Base-by-base conservation (phyloP, 306 rosid genomes). In the Prunus mongolica region DNA sequence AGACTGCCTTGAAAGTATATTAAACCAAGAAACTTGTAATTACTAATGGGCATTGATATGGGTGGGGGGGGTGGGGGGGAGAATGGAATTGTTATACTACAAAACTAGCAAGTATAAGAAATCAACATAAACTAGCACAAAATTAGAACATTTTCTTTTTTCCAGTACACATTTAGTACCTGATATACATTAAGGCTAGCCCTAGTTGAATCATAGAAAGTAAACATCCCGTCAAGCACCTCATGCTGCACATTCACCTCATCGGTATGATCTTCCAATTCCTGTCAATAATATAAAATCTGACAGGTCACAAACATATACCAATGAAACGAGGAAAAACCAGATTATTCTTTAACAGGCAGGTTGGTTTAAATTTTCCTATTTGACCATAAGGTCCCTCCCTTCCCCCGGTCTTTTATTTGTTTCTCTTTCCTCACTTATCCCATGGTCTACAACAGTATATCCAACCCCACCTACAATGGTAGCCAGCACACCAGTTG, bases 191-290 rank as follows among this genome's bases (percentile, higher is more conserved):
- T 80, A 67, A 92, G 90, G 69, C 71, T 79, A 51, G 96, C 90
- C 52, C 66, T 79, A 45, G 90, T 87, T 65, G 91, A 87, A 88
- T 89, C 97, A 78, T 92, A 92, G 84, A 96, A 92, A 64, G 97
- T 91, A 89, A 96, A 91, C 73, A 87, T 81, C 67, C 96, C 99
- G 50, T 96, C 98, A 61, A 96, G 87, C 72, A 83, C 85, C 76
- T 92, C 99, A 63, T 93, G 90, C 77, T 96, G 97, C 76, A 96
- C 71, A 74, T 81, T 83, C 80, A 96, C 98, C 77, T 86, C 88
- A 79, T 84, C 89, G 16, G 98, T 92, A 54, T 91, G 96, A 61
- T 86, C 96, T 88, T 92, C 96, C 82, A 96, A 84, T 82, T 91
- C 99, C 99, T 96, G 84, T 32, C 71, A 65, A 57, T 27, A 85